These are phyloP conservation scores for Buxus sempervirens DNA, from an alignment of 164 flowering plant species.

Conservation along the genomic window DNA sequence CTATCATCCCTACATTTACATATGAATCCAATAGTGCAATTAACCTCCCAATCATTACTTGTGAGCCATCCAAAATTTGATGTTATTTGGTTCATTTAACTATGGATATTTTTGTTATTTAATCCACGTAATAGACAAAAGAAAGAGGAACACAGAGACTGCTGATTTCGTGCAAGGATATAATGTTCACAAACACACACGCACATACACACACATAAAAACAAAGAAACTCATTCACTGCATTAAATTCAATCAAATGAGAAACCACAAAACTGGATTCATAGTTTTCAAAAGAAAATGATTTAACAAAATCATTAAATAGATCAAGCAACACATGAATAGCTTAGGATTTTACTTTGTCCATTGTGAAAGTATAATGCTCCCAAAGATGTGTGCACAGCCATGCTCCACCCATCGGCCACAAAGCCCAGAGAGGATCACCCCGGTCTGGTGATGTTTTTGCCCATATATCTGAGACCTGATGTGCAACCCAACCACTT, in stretches of 20 bases:
- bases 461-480: slow-evolving; percentile 90
- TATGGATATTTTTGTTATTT: neutral
- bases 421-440: slow-evolving; percentile 80
- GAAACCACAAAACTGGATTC: neutral
- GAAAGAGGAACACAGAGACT: neutral
- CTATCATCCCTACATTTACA: no score
- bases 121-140: neutral
- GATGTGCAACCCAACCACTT: slow-evolving; percentile 94
- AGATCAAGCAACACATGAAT: neutral
- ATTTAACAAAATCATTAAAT: neutral
- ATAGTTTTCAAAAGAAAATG: no score
- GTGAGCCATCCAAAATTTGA: neutral
- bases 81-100: neutral
- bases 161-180: neutral
- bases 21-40: no score
- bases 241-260: neutral
- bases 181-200: neutral
- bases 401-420: slow-evolving; percentile 99
- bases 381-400: slow-evolving; percentile 96
- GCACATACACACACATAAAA: no score
- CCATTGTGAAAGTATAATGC: slow-evolving; percentile 80
- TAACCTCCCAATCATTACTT: neutral
- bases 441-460: slow-evolving; percentile 86
- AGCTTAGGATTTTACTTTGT: slow-evolving; percentile 49
- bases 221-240: neutral